Evolutionary conservation across 805 yeast genomes (phyloP).

Genomic region (Candida tammaniensis): DNA sequence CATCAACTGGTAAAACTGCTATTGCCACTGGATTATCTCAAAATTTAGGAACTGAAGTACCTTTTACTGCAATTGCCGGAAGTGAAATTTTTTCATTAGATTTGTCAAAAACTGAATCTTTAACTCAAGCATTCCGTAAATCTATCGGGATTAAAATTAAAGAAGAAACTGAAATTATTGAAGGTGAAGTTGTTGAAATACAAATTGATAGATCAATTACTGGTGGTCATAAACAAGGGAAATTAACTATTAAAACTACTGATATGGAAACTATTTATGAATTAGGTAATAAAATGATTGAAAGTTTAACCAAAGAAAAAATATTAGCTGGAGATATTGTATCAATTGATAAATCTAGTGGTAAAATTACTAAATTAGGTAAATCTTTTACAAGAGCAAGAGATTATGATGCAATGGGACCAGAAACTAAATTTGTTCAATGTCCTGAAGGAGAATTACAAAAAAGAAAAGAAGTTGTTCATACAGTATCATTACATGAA

Average conservation of each 20-base stretch:
- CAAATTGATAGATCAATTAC: constrained; percentile 90
- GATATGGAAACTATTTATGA: constrained; percentile 99
- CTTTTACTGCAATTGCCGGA: constrained; percentile 93
- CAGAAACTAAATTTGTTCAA: constrained; percentile 95
- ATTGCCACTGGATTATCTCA: constrained; percentile 91
- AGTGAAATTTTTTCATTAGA: constrained; percentile 91
- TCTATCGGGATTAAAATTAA: constrained; percentile 93
- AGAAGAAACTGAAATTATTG: constrained; percentile 96
- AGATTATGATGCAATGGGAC: constrained; percentile 98
- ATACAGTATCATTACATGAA: constrained; percentile 96
- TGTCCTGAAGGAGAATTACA: constrained; percentile 99
- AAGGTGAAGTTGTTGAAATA: constrained; percentile 98
- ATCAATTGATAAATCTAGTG: constrained; percentile 91
- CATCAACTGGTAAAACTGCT: constrained; percentile 98
- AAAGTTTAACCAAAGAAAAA: constrained; percentile 89
- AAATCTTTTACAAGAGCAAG: constrained; percentile 94
- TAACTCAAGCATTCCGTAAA: constrained; percentile 94
- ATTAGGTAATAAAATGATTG: constrained; percentile 91
- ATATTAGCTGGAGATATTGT: constrained; percentile 97
- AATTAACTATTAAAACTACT: constrained; percentile 93
- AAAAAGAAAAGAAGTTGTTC: constrained; percentile 91
- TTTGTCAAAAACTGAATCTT: constrained; percentile 90
- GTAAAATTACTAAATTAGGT: constrained; percentile 91
- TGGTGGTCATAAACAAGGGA: constrained; percentile 98
- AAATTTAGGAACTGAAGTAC: constrained; percentile 74